phyloP scores from a whole-genome alignment of 441 rosid genomes.

The Arabidopsis hybrid region DNA sequence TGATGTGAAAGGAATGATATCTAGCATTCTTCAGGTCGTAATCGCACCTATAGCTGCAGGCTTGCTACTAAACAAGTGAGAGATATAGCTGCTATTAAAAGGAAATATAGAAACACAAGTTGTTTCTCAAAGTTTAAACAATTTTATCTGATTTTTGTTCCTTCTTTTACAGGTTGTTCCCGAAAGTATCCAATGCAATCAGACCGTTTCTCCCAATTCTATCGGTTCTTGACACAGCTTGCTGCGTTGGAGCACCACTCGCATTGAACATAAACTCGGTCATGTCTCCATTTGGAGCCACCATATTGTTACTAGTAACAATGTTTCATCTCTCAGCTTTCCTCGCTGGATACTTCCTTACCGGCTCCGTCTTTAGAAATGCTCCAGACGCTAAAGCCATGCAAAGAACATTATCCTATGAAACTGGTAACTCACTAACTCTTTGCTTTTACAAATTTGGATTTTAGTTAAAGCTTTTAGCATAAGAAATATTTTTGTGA shows the following conservation, averaged over 20 bases:
- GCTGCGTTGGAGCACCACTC: constrained; percentile 92
- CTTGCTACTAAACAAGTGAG: constrained; percentile 82
- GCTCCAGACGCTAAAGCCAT: constrained; percentile 68
- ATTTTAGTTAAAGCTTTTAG: background rate
- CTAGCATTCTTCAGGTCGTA: constrained; percentile 90
- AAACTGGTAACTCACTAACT: constrained; percentile 62
- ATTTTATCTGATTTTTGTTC: background rate
- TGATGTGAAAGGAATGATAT: constrained; percentile 93
- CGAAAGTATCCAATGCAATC: constrained; percentile 66
- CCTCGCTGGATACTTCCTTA: constrained; percentile 68
- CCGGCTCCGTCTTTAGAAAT: constrained; percentile 62
- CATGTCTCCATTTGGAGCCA: constrained; percentile 80
- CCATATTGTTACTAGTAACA: constrained; percentile 56
- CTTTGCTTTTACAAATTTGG: background rate
- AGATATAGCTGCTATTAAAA: background rate
- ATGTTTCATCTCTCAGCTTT: constrained; percentile 84
- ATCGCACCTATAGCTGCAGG: constrained; percentile 85
- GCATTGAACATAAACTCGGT: constrained; percentile 82
- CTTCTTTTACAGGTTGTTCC: constrained; percentile 67
- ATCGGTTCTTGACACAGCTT: constrained; percentile 85
- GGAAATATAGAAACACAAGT: background rate
- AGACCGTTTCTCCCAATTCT: constrained; percentile 76
- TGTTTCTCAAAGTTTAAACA: constrained; percentile 2
- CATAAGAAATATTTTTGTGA: background rate
- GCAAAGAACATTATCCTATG: constrained; percentile 88